phyloP scores from a whole-genome alignment of 2,329 filamentous ascomycete genomes.

The Arthrinium puccinioides region DNA sequence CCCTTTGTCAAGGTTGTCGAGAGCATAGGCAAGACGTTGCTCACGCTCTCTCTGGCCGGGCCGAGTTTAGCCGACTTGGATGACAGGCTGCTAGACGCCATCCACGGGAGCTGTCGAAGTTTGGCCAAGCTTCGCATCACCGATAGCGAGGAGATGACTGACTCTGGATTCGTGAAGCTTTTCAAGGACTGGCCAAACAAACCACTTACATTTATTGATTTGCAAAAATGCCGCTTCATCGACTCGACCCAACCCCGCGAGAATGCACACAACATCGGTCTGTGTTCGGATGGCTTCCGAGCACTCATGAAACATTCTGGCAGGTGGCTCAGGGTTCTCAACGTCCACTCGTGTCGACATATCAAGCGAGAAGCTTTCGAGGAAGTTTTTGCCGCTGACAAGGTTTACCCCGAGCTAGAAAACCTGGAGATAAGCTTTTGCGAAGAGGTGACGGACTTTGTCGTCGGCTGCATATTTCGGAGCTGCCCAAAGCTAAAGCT shows the following conservation, averaged over 20 bases:
- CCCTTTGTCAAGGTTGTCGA: constrained; percentile 55
- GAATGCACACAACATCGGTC: constrained; percentile 58
- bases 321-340: constrained; percentile 53
- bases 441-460: constrained; percentile 56
- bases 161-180: constrained; percentile 63
- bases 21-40: constrained; percentile 57
- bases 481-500: constrained; percentile 53
- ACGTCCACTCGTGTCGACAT: constrained; percentile 79
- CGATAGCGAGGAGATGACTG: constrained; percentile 68
- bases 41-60: constrained; percentile 61
- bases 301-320: constrained; percentile 84
- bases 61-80: constrained; percentile 42
- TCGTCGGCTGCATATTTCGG: constrained; percentile 57
- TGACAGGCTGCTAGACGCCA: constrained; percentile 60
- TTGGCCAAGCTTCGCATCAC: constrained; percentile 76
- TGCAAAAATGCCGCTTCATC: constrained; percentile 71
- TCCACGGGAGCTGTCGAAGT: constrained; percentile 61
- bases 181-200: constrained; percentile 74
- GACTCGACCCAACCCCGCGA: constrained; percentile 64
- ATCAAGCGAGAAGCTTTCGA: constrained; percentile 68
- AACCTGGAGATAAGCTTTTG: constrained; percentile 76
- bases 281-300: constrained; percentile 68
- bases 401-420: constrained; percentile 58
- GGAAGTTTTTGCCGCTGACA: constrained; percentile 58
- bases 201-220: constrained; percentile 61